Base-by-base conservation (phyloP, 139 green algal species). In the Parachlorella kessleri region DNA sequence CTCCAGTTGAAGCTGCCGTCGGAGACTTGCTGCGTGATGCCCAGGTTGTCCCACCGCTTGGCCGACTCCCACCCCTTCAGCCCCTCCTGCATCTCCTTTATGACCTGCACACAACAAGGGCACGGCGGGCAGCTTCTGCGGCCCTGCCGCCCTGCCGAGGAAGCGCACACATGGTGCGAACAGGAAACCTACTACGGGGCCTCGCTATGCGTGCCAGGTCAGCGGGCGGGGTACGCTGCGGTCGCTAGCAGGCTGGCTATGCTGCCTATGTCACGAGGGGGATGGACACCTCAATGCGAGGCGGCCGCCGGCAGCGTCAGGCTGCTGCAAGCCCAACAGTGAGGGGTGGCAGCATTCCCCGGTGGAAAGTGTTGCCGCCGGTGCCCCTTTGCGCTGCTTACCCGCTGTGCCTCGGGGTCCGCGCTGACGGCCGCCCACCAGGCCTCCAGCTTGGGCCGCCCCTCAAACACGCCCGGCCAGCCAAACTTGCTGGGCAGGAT, bases 401-500 rank as follows among this genome's bases (percentile, higher is more conserved):
- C 85, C 73, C 80, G 65, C n/a, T 71, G 68, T 9, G 54, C 87
- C 54, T 78, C 81, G 0, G 64, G n/a, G 38, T 94, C 91, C 30
- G 70, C 53, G 70, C 80, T 77, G 70, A 94, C 85, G 21, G 55
- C 32, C 4, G 36, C 70, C 85, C 88, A 97, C 87, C 88, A 95
- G 6, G 65, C 74, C 41, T 63, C 81, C 48, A 95, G 84, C 81
- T 91, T 92, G 71, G 90, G 91, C 14, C 90, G 84, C 30, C 85
- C 79, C 8, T 59, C 79, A 78, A 92, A 94, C 41, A 94, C 73
- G 76, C 87, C 75, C 18, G 42, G 8, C 91, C 92, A 96, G 21
- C 93, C 92, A 78, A 96, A 97, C 72, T 90, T 85, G 33, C 79
- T 82, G 18, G 89, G 88, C 69, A 96, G 82, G 9, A 95, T 94